A percentile compares a stretch with the other conserved stretches of the same genome.
Evolutionary conservation across 2,329 filamentous ascomycete genomes (phyloP).

Genomic region (Davidsoniella eucalypti): DNA sequence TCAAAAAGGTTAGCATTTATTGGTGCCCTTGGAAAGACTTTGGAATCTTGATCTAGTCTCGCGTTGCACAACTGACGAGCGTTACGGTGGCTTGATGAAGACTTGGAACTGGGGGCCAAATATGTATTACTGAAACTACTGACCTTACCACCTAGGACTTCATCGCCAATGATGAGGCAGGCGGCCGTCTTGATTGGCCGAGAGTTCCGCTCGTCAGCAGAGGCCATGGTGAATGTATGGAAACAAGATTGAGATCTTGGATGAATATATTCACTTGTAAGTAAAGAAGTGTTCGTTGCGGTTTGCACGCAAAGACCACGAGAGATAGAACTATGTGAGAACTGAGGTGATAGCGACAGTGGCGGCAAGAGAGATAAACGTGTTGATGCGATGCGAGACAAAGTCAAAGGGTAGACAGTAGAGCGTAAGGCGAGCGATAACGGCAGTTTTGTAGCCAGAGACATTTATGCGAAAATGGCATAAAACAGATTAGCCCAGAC

Average conservation of each 20-base stretch:
- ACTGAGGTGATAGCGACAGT: no score
- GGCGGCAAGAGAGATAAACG: no score
- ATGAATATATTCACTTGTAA: no score
- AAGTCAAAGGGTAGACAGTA: no score
- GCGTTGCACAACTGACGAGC: neutral
- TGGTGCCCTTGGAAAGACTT: neutral
- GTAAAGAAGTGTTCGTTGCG: no score
- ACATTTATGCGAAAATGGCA: no score
- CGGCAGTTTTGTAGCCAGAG: no score
- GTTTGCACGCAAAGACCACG: no score
- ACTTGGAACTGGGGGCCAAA: neutral
- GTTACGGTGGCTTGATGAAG: neutral
- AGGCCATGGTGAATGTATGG: conserved; percentile 24
- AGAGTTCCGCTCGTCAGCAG: conserved; percentile 36
- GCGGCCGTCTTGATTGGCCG: conserved; percentile 75
- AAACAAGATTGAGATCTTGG: neutral
- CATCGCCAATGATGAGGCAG: conserved; percentile 92
- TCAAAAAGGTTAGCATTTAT: neutral
- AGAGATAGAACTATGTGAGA: no score
- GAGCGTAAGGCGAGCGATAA: no score
- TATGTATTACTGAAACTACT: conserved; percentile 13
- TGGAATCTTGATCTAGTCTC: neutral
- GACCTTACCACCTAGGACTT: conserved; percentile 89
- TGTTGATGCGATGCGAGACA: no score
- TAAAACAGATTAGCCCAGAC: no score